Conservation (phyloP, 331 rosid species). For the Quercus tomentella region DNA sequence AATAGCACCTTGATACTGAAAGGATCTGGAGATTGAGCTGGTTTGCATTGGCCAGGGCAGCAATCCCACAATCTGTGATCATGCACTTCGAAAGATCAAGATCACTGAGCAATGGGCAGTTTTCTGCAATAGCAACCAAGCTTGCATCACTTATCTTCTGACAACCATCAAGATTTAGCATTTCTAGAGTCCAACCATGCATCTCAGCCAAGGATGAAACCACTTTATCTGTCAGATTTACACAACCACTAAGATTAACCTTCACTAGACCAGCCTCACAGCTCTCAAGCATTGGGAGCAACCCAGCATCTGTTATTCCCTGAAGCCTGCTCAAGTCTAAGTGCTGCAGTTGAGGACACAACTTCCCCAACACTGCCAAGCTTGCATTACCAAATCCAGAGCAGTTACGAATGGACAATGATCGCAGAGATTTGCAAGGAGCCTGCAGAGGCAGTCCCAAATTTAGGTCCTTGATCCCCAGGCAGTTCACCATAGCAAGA, state of each 20-base stretch:
- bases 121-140: constrained; percentile 56
- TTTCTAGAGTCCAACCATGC: constrained; percentile 70
- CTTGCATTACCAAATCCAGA: constrained; percentile 78
- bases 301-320: constrained; percentile 69
- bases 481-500: constrained; percentile 66
- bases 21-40: constrained; percentile 61
- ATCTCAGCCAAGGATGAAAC: constrained; percentile 49
- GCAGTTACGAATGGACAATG: constrained; percentile 63
- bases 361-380: constrained; percentile 56
- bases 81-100: constrained; percentile 72
- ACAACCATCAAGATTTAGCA: constrained; percentile 74
- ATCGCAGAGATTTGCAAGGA: constrained; percentile 50
- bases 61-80: constrained; percentile 65
- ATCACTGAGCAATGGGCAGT: constrained; percentile 58
- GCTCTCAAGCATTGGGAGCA: constrained; percentile 48
- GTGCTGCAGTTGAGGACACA: constrained; percentile 67
- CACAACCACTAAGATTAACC: constrained; percentile 73
- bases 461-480: constrained; percentile 67
- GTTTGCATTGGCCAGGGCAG: constrained; percentile 48
- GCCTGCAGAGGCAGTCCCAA: constrained; percentile 37
- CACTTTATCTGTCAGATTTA: constrained; percentile 60
- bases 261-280: constrained; percentile 66
- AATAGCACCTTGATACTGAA: constrained; percentile 62
- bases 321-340: constrained; percentile 68
- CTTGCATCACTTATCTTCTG: constrained; percentile 49